A percentile compares a stretch with the other conserved stretches of the same genome.
phyloP scores from a whole-genome alignment of 208 protist species.

The Acanthamoeba rhysodes region DNA sequence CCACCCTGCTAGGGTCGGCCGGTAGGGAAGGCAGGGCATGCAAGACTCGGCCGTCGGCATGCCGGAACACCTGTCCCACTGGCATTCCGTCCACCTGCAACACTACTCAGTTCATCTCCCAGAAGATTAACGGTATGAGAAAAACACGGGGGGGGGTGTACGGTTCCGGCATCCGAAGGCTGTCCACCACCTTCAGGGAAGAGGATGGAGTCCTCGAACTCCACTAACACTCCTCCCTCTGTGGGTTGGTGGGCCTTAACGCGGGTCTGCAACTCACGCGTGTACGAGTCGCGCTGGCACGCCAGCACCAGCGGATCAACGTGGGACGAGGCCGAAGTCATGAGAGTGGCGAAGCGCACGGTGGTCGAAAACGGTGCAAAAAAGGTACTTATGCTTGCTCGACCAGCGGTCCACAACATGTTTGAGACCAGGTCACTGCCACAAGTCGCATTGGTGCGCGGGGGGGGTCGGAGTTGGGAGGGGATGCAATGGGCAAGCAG shows the following conservation, averaged over 20 bases:
- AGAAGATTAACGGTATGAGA: neutral
- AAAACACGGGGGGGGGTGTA: neutral
- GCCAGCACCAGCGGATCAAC: neutral
- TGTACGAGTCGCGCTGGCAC: constrained; percentile 62
- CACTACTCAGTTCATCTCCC: too few relatives aligned
- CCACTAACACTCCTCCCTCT: neutral
- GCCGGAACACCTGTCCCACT: neutral
- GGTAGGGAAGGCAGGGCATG: neutral
- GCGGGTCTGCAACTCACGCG: neutral
- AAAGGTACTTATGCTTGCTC: too few relatives aligned
- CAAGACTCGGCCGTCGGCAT: constrained; percentile 44
- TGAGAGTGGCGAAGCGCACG: too few relatives aligned
- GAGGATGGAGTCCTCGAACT: constrained; percentile 65
- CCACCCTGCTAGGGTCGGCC: constrained; percentile 75
- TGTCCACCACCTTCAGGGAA: constrained; percentile 75
- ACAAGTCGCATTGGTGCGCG: too few relatives aligned
- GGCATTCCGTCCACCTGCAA: constrained; percentile 7
- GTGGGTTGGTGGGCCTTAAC: neutral
- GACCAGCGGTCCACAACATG: too few relatives aligned
- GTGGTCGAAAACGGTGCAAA: too few relatives aligned
- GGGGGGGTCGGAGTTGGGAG: too few relatives aligned
- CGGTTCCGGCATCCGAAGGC: constrained; percentile 69
- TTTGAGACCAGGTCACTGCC: too few relatives aligned
- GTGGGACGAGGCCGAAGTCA: too few relatives aligned
- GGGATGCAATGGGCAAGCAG: too few relatives aligned